Base-by-base conservation (phyloP, 2,329 filamentous ascomycete species). In the Colletotrichum endophyticum region DNA sequence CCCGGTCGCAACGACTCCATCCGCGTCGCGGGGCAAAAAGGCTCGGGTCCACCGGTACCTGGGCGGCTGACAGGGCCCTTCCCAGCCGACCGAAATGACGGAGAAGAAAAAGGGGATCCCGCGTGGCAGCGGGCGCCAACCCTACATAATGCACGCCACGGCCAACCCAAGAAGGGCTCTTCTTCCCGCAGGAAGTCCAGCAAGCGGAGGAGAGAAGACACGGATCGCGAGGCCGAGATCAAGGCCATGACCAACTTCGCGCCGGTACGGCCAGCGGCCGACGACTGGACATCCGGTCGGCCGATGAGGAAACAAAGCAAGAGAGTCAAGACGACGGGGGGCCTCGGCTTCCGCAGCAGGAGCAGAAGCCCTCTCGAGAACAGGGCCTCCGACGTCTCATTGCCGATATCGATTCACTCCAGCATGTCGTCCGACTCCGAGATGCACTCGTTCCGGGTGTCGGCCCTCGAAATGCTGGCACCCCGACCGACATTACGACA, bases 401-500 rank as follows among this genome's bases (percentile, higher is more conserved):
- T 98, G 8, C 94, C 95, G 0, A 86, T 92, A 5, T 97, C 95
- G 5, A 90, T 96, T 73, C 91, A 94, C 80, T 97, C 95, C 1
- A 93, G 91, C 77, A 90, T 96, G 84, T 96, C 95, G 1, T 93
- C 93, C 63, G 90, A 92, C 73, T 94, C 94, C 1, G 95, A 97
- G 79, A 91, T 92, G 76, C 90, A 93, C 71, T 93, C 95, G 0
- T 99, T 94, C 88, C 95, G 93, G 80, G 90, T 99, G 66, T 95
- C 95, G 68, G 90, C 92, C 13, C 89, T 98, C 69, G 94, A 95
- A 77, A 91, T 95, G n/a, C 91, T 98, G 78, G 94, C 95, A 12
- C 96, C 97, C 8, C 92, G 96, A 63, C 97, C 97, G 15, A 96
- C 94, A 0, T 90, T 99, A 72, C 94, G 94, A 77, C 95, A 93